Percentiles rank a stretch among this genome's conserved stretches.
These are phyloP conservation scores for Umbelopsis sp. DNA, from an alignment of 192 early-diverging fungal genomes.

Conservation along the genomic window DNA sequence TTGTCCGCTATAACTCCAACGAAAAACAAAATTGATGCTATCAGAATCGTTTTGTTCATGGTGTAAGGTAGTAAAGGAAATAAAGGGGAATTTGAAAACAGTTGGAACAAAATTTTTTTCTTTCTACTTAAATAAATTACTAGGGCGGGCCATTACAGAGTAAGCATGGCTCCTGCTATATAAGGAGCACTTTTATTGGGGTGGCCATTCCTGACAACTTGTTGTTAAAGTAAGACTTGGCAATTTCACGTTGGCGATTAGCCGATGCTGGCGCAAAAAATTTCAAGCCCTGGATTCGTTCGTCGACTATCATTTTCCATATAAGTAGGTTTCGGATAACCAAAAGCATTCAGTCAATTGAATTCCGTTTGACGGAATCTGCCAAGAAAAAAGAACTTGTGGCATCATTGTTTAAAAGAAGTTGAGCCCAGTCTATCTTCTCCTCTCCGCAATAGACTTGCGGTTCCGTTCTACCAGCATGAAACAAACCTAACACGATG, in stretches of 20 bases:
- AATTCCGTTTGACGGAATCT: no score
- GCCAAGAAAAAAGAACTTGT: no score
- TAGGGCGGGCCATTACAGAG: neutral
- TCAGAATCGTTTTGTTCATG: neutral
- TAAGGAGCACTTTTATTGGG: no score
- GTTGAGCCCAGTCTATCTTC: no score
- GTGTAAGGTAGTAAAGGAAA: neutral
- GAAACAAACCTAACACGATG: no score
- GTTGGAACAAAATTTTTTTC: neutral
- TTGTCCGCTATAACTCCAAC: neutral
- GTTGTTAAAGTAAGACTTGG: neutral
- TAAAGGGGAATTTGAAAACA: neutral
- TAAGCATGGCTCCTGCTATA: neutral
- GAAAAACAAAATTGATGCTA: neutral
- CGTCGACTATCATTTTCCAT: neutral
- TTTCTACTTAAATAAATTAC: neutral
- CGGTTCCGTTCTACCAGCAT: no score
- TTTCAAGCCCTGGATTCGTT: neutral
- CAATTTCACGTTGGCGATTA: neutral
- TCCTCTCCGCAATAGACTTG: no score
- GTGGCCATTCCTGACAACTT: no score
- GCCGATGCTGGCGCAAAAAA: neutral
- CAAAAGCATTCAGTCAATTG: no score
- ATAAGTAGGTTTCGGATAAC: neutral
- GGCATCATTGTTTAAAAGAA: no score